Evolutionary conservation across 768 basidiomycete species (phyloP).

Genomic region (Flagelloscypha sp.): DNA sequence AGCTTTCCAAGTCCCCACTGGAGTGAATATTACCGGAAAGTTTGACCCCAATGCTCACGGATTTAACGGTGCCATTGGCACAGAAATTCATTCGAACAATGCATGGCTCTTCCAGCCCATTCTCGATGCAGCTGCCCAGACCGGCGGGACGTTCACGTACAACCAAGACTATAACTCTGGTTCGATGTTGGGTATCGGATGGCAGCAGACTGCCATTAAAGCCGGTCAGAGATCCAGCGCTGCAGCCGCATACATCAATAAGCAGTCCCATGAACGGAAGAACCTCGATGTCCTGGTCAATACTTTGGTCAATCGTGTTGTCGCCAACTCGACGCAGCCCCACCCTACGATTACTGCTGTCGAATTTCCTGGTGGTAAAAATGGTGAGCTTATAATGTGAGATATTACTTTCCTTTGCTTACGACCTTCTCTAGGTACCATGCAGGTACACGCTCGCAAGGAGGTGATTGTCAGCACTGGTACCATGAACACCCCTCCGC

Average conservation of each 20-base stretch:
- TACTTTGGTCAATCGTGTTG: constrained; percentile 13
- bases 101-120: constrained; percentile 19
- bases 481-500: constrained; percentile 13
- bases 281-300: constrained; percentile 23
- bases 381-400: no score
- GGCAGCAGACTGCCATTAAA: constrained; percentile 16
- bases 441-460: constrained; percentile 16
- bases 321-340: constrained; percentile 2
- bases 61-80: constrained; percentile 16
- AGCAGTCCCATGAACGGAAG: constrained; percentile 15
- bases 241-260: constrained; percentile 23
- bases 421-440: no score
- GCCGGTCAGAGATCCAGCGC: constrained; percentile 19
- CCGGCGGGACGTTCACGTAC: constrained; percentile 25
- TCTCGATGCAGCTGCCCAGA: constrained; percentile 18
- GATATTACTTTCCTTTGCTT: no score
- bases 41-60: constrained; percentile 23
- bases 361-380: no score
- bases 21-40: constrained; percentile 24
- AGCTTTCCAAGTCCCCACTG: constrained; percentile 20
- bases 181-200: constrained; percentile 22
- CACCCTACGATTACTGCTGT: no score
- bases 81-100: constrained; percentile 20
- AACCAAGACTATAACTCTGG: constrained; percentile 29
- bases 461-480: constrained; percentile 7